Conservation (phyloP, 73 alveolate genomes). For the Symbiodinium natans region DNA sequence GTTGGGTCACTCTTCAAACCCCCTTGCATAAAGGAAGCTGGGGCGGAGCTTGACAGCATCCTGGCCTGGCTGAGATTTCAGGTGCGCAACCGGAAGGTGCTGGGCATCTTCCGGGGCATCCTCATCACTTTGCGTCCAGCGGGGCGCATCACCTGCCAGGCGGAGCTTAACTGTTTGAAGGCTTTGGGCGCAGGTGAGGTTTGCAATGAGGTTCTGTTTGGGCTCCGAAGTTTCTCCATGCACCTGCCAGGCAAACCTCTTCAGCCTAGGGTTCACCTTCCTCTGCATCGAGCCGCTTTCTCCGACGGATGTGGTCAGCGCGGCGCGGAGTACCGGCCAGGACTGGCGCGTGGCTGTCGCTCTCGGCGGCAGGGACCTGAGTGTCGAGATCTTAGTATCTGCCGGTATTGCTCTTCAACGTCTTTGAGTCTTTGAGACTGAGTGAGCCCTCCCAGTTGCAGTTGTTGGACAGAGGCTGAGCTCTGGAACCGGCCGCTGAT, state of each 20-base stretch:
- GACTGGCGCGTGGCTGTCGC: slow-evolving; percentile 41
- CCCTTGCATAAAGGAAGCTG: slow-evolving; percentile 22
- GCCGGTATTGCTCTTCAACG: background rate
- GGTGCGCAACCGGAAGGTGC: slow-evolving; percentile 11
- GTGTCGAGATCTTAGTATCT: too few relatives aligned
- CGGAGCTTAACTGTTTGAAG: too few relatives aligned
- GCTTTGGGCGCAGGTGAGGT: too few relatives aligned
- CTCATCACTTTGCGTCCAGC: slow-evolving; percentile 4
- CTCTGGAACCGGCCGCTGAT: slow-evolving; percentile 49
- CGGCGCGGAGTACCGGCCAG: slow-evolving; percentile 21
- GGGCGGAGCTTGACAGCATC: slow-evolving; percentile 6
- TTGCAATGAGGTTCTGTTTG: background rate
- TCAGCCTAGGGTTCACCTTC: slow-evolving; percentile 32
- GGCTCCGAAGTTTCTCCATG: background rate
- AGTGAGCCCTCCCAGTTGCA: background rate
- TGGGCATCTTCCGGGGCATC: slow-evolving; percentile 14
- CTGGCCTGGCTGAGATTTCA: background rate
- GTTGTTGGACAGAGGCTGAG: slow-evolving; percentile 8
- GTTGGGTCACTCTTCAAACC: background rate
- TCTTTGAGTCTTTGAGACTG: background rate
- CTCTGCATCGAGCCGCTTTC: slow-evolving; percentile 30
- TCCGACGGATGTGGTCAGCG: slow-evolving; percentile 28
- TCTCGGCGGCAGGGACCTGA: background rate
- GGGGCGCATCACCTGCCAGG: background rate
- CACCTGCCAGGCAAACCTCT: background rate